phyloP scores from a whole-genome alignment of 1,139 yeast genomes.

The Blastobotrys buckinghamii region DNA sequence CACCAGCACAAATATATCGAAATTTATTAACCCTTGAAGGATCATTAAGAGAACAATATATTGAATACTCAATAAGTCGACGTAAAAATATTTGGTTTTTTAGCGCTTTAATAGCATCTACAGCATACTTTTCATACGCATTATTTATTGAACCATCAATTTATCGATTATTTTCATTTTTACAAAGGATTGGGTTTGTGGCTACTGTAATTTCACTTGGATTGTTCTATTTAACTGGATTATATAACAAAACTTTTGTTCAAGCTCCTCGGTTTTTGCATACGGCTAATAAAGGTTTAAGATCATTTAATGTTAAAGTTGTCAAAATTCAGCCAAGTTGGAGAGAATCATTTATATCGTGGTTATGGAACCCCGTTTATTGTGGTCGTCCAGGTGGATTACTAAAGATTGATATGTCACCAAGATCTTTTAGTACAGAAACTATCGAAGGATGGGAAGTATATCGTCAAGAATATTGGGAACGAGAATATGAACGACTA shows the following conservation, averaged over 20 bases:
- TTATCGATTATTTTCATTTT: constrained; percentile 31
- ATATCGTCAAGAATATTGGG: constrained; percentile 91
- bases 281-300: constrained; percentile 78
- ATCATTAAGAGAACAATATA: constrained; percentile 70
- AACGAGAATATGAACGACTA: constrained; percentile 63
- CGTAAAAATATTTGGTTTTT: constrained; percentile 71
- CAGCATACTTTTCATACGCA: constrained; percentile 29
- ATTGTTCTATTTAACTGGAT: constrained; percentile 82
- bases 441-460: constrained; percentile 94
- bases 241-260: constrained; percentile 78
- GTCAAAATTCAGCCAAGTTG: constrained; percentile 63
- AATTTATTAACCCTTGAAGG: constrained; percentile 81
- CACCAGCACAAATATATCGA: constrained; percentile 35
- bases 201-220: constrained; percentile 66
- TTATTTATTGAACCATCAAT: constrained; percentile 31
- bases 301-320: constrained; percentile 73
- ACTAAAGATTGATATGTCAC: constrained; percentile 69
- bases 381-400: constrained; percentile 23
- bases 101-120: constrained; percentile 39
- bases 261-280: constrained; percentile 72
- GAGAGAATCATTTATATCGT: constrained; percentile 37
- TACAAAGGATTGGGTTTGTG: constrained; percentile 54
- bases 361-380: constrained; percentile 26
- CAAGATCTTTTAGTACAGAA: constrained; percentile 76
- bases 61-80: constrained; percentile 62